Conservation (phyloP, 2,329 filamentous ascomycete genomes). For the Fusarium coffeatum region DNA sequence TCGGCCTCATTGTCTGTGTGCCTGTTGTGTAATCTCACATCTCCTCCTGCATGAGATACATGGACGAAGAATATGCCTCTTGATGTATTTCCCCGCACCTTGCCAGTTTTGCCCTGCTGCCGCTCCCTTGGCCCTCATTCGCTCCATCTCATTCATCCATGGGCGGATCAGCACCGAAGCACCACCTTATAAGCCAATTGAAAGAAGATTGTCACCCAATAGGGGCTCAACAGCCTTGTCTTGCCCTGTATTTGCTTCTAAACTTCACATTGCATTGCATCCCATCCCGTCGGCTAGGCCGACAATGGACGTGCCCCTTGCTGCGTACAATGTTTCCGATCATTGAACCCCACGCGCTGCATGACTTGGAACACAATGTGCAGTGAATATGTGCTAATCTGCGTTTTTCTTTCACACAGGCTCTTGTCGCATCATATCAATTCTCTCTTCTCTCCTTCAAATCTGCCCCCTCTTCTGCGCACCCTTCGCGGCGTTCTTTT, state of each 20-base stretch:
- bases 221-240: slow-evolving; percentile 35
- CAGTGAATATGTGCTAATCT: slow-evolving; percentile 42
- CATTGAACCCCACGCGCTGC: slow-evolving; percentile 32
- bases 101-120: slow-evolving; percentile 23
- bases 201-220: slow-evolving; percentile 36
- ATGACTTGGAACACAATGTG: slow-evolving; percentile 26
- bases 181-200: slow-evolving; percentile 19
- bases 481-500: slow-evolving; percentile 83
- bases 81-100: slow-evolving; percentile 42
- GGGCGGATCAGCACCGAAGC: slow-evolving; percentile 38
- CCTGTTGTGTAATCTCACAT: slow-evolving; percentile 44
- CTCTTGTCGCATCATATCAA: slow-evolving; percentile 69
- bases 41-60: slow-evolving; percentile 31
- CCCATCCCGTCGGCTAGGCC: slow-evolving; percentile 27
- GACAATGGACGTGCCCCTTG: slow-evolving; percentile 26
- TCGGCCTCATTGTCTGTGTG: slow-evolving; percentile 25
- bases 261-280: slow-evolving; percentile 27
- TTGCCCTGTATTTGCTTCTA: slow-evolving; percentile 24
- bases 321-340: slow-evolving; percentile 35
- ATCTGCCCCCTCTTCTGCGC: slow-evolving; percentile 74
- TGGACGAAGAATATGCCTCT: slow-evolving; percentile 15
- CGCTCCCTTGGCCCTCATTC: slow-evolving; percentile 25
- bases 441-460: slow-evolving; percentile 70
- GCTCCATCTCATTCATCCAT: slow-evolving; percentile 23
- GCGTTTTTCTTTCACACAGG: slow-evolving; percentile 54